A percentile compares a stretch with the other conserved stretches of the same genome.
Evolutionary conservation across 139 green algal genomes (phyloP).

Genomic region (Closterium sp.): DNA sequence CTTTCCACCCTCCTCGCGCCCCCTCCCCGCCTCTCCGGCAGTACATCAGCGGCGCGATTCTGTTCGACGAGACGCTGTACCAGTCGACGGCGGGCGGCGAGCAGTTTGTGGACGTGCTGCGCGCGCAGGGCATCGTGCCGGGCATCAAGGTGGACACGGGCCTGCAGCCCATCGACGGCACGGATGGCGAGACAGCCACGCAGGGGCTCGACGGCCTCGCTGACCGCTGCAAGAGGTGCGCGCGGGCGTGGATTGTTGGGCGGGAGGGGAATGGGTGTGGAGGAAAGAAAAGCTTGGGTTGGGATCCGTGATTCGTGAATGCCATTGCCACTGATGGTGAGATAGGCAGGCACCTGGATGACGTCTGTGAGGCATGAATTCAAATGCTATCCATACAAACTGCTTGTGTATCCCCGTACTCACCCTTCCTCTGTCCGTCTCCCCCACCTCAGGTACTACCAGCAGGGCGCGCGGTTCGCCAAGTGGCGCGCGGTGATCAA

Average conservation of each 20-base stretch:
- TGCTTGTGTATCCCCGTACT: neutral
- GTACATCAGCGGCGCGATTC: conserved; percentile 61
- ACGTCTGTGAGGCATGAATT: neutral
- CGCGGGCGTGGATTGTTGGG: neutral
- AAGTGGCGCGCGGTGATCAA: conserved; percentile 92
- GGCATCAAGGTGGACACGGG: conserved; percentile 75
- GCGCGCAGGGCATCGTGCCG: conserved; percentile 52
- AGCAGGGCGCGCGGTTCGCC: conserved; percentile 84
- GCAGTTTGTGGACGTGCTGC: conserved; percentile 73
- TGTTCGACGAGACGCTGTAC: conserved; percentile 92
- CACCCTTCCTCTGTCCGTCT: neutral
- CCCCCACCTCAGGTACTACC: conserved; percentile 67
- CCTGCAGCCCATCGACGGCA: conserved; percentile 68
- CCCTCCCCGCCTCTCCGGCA: conserved; percentile 15
- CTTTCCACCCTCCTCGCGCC: neutral
- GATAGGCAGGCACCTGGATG: too few relatives aligned
- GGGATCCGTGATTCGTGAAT: neutral
- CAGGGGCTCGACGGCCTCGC: conserved; percentile 77
- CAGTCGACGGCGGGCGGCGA: conserved; percentile 74
- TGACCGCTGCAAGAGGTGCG: conserved; percentile 57
- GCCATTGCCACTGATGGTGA: neutral
- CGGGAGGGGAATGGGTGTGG: neutral
- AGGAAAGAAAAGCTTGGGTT: neutral
- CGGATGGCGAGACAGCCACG: conserved; percentile 80
- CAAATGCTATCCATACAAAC: neutral